Base-by-base conservation (phyloP, 805 yeast species). In the Naumovozyma castellii region DNA sequence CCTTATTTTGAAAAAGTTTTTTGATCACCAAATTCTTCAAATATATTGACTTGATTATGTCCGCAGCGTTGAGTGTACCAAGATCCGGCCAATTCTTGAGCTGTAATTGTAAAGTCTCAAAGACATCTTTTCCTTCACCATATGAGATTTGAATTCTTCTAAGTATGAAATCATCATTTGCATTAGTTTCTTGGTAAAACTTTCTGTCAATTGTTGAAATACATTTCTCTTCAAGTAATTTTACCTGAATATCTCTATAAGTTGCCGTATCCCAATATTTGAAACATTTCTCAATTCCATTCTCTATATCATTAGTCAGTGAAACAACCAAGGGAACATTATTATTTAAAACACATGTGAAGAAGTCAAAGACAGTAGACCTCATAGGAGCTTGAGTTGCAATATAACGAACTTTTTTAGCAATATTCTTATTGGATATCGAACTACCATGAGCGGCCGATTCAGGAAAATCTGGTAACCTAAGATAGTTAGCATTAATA, bases 351-450 rank as follows among this genome's bases (percentile, higher is more conserved):
- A 84, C 71, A 64, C 87, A 76, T 41, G 80, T 81, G 81, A 94
- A 87, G 53, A 90, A 88, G 57, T 90, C 95, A 16, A 76, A 78
- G 18, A 80, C 70, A 0, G 97, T 90, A 30, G 71, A 71, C 2
- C 56, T 58, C 43, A 84, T 60, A 2, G 98, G 98, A 2, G 96
- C 98, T 59, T 90, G 96, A 1, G 94, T 74, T 0, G 95, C 96
- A 50, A 88, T 84, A 54, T 80, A 83, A 32, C 72, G 69, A 31
- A 62, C 56, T 34, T 51, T 54, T 28, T 64, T 52, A 15, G 61
- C 61, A 32, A 61, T 43, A 15, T 35, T 34, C 32, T 32, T 34
- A 13, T 31, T 19, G 6, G 10, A n/a, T 8, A 56, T 50, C 6
- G 27, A 5, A 5, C 18, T 25, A 10, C 38, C 25, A 25, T 36